phyloP scores from a whole-genome alignment of 371 early-diverging fungal genomes.

The Rhizopus microsporus region DNA sequence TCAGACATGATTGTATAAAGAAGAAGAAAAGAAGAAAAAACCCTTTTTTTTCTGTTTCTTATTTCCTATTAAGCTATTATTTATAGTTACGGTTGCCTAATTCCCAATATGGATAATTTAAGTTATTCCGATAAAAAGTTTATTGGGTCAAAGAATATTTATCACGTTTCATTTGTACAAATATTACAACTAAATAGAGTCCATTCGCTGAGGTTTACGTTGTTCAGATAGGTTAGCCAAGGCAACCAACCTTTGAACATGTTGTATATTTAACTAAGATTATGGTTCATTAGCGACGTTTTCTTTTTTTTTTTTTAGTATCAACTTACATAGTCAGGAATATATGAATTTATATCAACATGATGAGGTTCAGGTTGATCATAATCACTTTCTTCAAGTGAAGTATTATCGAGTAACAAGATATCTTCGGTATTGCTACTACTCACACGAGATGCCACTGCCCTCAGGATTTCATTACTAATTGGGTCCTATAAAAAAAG shows the following conservation, averaged over 20 bases:
- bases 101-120: too few species aligned
- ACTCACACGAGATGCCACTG: slow-evolving; percentile 84
- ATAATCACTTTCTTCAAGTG: slow-evolving; percentile 71
- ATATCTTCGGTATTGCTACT: slow-evolving; percentile 84
- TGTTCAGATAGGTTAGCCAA: slow-evolving; percentile 19
- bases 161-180: slow-evolving; percentile 7
- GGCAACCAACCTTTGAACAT: slow-evolving; percentile 27
- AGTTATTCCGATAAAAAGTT: not conserved
- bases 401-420: slow-evolving; percentile 82
- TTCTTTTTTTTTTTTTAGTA: not conserved
- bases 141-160: slow-evolving; percentile 1
- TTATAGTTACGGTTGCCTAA: too few species aligned
- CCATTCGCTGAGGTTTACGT: slow-evolving; percentile 29
- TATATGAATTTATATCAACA: slow-evolving; percentile 57
- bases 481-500: slow-evolving; percentile 13
- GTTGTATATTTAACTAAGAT: slow-evolving; percentile 20
- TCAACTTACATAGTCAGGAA: slow-evolving; percentile 42
- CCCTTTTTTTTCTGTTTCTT: not conserved
- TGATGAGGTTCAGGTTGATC: slow-evolving; percentile 63
- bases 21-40: slow-evolving; percentile 13
- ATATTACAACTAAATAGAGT: slow-evolving; percentile 22
- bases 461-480: slow-evolving; percentile 84
- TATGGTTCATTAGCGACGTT: not conserved
- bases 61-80: too few species aligned
- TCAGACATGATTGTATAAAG: slow-evolving; percentile 34